Conservation (phyloP, 1,139 yeast genomes). For the Candida tunisiensis region DNA sequence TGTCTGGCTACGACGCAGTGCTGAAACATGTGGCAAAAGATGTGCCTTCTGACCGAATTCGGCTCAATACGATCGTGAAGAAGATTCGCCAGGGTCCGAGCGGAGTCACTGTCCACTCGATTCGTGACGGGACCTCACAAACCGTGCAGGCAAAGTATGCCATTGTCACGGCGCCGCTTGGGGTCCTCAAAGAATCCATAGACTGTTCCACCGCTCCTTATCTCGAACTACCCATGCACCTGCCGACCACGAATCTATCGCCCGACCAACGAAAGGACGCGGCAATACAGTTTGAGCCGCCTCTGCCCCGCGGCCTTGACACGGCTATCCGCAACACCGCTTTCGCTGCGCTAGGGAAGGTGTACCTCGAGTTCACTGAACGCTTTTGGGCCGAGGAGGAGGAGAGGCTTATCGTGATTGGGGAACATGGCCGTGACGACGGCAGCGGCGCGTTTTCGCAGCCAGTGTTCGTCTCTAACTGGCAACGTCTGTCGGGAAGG, state of each 20-base stretch:
- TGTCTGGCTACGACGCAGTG: not conserved
- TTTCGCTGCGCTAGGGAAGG: slow-evolving; percentile 65
- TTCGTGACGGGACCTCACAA: no score
- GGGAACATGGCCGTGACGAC: slow-evolving; percentile 2
- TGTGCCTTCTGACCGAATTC: slow-evolving; percentile 11
- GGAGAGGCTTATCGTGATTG: slow-evolving; percentile 4
- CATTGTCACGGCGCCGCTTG: slow-evolving; percentile 64
- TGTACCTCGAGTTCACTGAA: slow-evolving; percentile 49
- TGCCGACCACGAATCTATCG: no score
- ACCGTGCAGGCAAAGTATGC: no score
- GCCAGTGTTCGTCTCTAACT: no score
- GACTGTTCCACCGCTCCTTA: slow-evolving; percentile 1
- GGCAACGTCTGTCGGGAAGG: no score
- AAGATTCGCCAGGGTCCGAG: no score
- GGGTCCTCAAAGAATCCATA: slow-evolving; percentile 25
- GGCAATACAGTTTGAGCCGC: no score
- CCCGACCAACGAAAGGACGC: no score
- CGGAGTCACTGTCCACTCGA: no score
- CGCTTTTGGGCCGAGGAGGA: slow-evolving; percentile 37
- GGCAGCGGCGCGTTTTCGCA: slow-evolving; percentile 1
- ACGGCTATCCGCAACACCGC: slow-evolving; percentile 34
- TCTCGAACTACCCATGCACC: no score
- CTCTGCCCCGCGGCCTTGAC: slow-evolving; percentile 32
- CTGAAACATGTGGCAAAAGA: not conserved
- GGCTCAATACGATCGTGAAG: not conserved